Evolutionary conservation across 441 rosid species (phyloP).

Genomic region (Pelargonium australe): DNA sequence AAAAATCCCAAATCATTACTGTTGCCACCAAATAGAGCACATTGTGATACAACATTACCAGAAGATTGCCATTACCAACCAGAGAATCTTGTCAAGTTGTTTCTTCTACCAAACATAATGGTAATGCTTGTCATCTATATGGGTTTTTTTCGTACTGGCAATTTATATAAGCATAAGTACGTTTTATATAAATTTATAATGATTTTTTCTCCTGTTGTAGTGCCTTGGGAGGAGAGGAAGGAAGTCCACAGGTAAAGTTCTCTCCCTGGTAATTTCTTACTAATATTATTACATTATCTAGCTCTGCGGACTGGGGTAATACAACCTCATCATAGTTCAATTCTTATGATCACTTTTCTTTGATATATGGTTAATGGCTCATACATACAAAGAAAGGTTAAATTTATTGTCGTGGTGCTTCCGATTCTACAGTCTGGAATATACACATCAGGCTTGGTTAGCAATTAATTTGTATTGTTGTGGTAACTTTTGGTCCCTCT

Average conservation of each 20-base stretch:
- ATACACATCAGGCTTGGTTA: background rate
- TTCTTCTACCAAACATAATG: conserved; percentile 73
- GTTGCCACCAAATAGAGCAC: conserved; percentile 59
- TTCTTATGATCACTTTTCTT: background rate
- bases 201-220: conserved; percentile 38
- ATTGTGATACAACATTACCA: conserved; percentile 61
- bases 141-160: conserved; percentile 9
- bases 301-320: background rate
- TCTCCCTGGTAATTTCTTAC: conserved; percentile 2
- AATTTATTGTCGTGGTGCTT: background rate
- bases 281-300: background rate
- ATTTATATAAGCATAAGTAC: conserved; percentile 13
- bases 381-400: background rate
- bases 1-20: conserved; percentile 68
- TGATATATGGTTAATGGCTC: background rate
- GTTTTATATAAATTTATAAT: background rate
- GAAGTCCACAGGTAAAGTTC: conserved; percentile 50
- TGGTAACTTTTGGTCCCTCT: background rate
- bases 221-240: conserved; percentile 67
- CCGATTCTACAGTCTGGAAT: background rate
- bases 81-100: conserved; percentile 75
- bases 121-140: conserved; percentile 34
- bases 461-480: background rate
- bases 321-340: background rate
- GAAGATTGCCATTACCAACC: conserved; percentile 98